These are phyloP conservation scores for Pugionium dolabratum DNA, from an alignment of 345 rosid species.

Conservation along the genomic window DNA sequence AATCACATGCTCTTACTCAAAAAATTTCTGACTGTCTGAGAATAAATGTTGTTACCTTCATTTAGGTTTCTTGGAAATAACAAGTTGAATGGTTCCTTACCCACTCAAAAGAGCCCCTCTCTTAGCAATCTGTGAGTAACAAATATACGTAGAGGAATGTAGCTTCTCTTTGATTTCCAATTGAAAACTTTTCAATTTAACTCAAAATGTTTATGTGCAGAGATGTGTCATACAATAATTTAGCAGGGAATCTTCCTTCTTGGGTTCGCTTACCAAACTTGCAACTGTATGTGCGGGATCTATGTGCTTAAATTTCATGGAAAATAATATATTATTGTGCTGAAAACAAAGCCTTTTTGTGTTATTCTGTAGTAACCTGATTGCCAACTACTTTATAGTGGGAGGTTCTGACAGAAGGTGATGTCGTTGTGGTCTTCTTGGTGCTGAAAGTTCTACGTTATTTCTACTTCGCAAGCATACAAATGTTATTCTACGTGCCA, in stretches of 20 bases:
- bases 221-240: conserved; percentile 76
- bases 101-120: conserved; percentile 51
- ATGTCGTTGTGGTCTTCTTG: not conserved
- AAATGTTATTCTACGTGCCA: conserved; percentile 18
- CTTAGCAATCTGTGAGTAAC: conserved; percentile 65
- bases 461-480: conserved; percentile 16
- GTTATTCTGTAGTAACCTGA: conserved; percentile 34
- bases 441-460: conserved; percentile 3
- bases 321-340: not conserved
- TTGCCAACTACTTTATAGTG: conserved; percentile 38
- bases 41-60: conserved; percentile 20
- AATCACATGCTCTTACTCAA: conserved; percentile 3
- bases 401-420: conserved; percentile 36
- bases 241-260: conserved; percentile 65
- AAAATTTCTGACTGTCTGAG: conserved; percentile 14
- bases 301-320: conserved; percentile 25
- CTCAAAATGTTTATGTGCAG: conserved; percentile 42
- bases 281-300: conserved; percentile 51
- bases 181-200: not conserved
- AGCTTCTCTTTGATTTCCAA: conserved; percentile 8
- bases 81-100: conserved; percentile 57
- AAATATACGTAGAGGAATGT: conserved; percentile 22
- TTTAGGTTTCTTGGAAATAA: conserved; percentile 59
- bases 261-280: conserved; percentile 55
- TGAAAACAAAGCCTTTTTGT: not conserved